Base-by-base conservation (phyloP, 768 basidiomycete species). In the Boletus subparvulus region DNA sequence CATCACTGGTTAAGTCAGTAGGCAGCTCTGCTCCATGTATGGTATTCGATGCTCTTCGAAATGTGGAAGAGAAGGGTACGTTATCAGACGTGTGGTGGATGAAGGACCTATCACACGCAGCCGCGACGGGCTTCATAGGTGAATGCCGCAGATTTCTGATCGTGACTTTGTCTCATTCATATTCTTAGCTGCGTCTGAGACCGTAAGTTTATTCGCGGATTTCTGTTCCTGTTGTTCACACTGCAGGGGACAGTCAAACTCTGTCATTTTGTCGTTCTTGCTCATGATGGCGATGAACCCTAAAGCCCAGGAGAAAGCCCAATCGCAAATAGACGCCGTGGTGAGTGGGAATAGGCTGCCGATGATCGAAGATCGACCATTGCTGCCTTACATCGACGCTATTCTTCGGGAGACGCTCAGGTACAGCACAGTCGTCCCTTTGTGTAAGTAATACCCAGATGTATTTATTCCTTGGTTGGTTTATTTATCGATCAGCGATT, bases 81-180 rank as follows among this genome's bases (percentile, higher is more conserved):
- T n/a, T 6, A 17, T 21, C 48, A 24, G 32, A 65, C 16, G 30
- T 30, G 6, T 45, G 13, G 32, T 55, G 43, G 54, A 55, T 47
- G 54, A 43, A 54, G 28, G 54, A 65, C 24, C 47, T 68, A 35
- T 62, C 66, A 16, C 47, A 68, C 1, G 57, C 63, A 16, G 63
- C 65, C n/a, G 65, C 65, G 17, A 66, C 66, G 3, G 60, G 24
- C 5, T 68, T 68, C 54, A 6, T 62, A 54, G 65, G 60, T 63
- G 11, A 58, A 32, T 54, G 5, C 3, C 5, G 5, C 40, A 4
- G 0, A 37, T 41, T 46, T 52, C 4, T 16, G n/a, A 41, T 36
- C 0, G 1, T 49, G 1, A 42, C 14, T 13, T 30, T 39, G 1
- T 48, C 63, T 66, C 8, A 57, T 26, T 44, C 24, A 7, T 3